These are phyloP conservation scores for Vachellia collinsii DNA, from an alignment of 306 rosid genomes.

Conservation along the genomic window DNA sequence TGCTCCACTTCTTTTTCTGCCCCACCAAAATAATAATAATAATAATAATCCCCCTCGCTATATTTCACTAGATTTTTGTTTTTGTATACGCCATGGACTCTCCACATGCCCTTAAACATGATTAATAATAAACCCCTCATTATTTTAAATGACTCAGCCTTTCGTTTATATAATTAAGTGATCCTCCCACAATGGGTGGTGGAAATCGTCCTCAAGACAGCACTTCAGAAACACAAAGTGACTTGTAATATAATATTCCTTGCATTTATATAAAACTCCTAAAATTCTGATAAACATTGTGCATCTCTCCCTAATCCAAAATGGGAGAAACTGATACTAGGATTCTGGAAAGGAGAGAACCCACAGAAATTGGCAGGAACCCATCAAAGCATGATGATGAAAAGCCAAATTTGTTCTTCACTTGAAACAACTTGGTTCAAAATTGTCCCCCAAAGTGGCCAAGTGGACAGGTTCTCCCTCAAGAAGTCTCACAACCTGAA, in stretches of 20 bases:
- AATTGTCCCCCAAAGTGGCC: constrained; percentile 53
- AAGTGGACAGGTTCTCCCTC: constrained; percentile 69
- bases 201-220: not conserved
- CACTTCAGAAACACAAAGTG: not conserved
- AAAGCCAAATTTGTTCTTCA: constrained; percentile 23
- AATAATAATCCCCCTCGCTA: not conserved
- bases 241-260: not conserved
- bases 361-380: not conserved
- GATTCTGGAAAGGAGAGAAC: not conserved
- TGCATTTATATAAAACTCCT: not conserved
- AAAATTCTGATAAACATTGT: not conserved
- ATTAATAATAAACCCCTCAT: not conserved
- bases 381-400: not conserved
- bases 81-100: not conserved
- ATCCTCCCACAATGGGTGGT: constrained; percentile 6
- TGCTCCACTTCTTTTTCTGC: constrained; percentile 9
- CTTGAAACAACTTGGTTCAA: constrained; percentile 42
- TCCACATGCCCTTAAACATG: not conserved
- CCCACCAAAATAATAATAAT: not conserved
- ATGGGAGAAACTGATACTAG: constrained; percentile 21
- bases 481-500: constrained; percentile 80
- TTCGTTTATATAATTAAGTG: not conserved
- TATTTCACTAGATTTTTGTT: not conserved
- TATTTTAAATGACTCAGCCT: not conserved
- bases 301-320: constrained; percentile 14